Evolutionary conservation across 169 alveolate species (phyloP).

Genomic region (Eimeria zaria): DNA sequence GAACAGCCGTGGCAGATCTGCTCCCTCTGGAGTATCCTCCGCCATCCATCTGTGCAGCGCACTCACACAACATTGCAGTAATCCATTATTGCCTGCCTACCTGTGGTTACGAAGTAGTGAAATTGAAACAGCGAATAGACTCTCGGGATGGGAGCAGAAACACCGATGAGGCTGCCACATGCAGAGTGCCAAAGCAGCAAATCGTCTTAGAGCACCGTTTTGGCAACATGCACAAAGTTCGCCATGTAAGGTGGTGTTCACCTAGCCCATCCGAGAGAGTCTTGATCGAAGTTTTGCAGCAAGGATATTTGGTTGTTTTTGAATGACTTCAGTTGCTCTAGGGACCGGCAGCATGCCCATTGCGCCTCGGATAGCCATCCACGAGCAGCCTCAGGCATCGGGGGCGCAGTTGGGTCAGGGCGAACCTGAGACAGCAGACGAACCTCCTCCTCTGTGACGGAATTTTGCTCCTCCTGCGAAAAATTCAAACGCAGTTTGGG

Average conservation of each 20-base stretch:
- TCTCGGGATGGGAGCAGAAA: too few relatives aligned
- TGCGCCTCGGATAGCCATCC: slow-evolving; percentile 93
- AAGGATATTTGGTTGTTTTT: slow-evolving; percentile 85
- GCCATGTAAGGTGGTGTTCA: not conserved
- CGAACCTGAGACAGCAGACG: slow-evolving; percentile 94
- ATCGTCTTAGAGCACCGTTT: not conserved
- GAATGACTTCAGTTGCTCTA: slow-evolving; percentile 87
- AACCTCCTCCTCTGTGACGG: slow-evolving; percentile 90
- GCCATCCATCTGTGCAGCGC: slow-evolving; percentile 94
- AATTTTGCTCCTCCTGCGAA: slow-evolving; percentile 77
- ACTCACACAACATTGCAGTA: not conserved
- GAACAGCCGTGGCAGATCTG: slow-evolving; percentile 97
- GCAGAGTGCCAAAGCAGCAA: not conserved
- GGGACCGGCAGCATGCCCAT: slow-evolving; percentile 90
- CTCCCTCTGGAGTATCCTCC: slow-evolving; percentile 98
- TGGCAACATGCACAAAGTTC: not conserved
- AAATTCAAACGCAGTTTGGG: not conserved
- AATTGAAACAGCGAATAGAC: not conserved
- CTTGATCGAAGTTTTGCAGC: slow-evolving; percentile 89
- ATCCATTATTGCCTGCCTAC: not conserved
- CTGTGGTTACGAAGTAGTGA: not conserved
- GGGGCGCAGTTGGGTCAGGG: slow-evolving; percentile 94
- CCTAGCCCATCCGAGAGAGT: slow-evolving; percentile 89
- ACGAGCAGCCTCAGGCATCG: slow-evolving; percentile 94
- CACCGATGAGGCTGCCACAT: not conserved